phyloP scores from a whole-genome alignment of 2,329 filamentous ascomycete species.

The Talaromyces sp. region DNA sequence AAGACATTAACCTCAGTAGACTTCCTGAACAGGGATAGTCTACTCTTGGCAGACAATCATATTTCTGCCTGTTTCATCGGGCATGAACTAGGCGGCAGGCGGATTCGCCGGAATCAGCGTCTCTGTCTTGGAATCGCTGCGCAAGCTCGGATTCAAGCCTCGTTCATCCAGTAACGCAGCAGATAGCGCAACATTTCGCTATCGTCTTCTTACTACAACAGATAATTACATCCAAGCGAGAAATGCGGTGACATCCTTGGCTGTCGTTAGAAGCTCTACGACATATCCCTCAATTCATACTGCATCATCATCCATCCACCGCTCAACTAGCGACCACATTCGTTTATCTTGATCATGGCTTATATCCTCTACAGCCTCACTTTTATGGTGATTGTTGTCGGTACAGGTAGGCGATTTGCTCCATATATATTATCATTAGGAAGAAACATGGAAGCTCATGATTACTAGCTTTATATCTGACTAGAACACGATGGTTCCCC shows the following conservation, averaged over 20 bases:
- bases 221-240: background rate
- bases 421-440: background rate
- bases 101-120: slow-evolving; percentile 13
- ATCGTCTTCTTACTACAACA: background rate
- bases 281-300: background rate
- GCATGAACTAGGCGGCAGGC: background rate
- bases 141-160: background rate
- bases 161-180: background rate
- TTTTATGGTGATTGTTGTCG: slow-evolving; percentile 66
- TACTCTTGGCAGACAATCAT: background rate
- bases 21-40: background rate
- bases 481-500: slow-evolving; percentile 71
- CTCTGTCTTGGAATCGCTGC: background rate
- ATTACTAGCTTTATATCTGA: slow-evolving; percentile 67
- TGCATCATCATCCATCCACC: background rate
- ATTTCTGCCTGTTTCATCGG: background rate
- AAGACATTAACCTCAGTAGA: background rate
- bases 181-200: background rate
- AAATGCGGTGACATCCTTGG: slow-evolving; percentile 7
- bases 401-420: slow-evolving; percentile 56
- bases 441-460: slow-evolving; percentile 19
- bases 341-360: slow-evolving; percentile 53
- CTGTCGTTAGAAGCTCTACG: slow-evolving; percentile 7
- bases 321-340: background rate
- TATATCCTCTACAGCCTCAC: slow-evolving; percentile 77